Evolutionary conservation across 371 early-diverging fungal genomes (phyloP), one percentile per base, ranked within the genome.

Genomic region (Basidiobolus meristosporus): DNA sequence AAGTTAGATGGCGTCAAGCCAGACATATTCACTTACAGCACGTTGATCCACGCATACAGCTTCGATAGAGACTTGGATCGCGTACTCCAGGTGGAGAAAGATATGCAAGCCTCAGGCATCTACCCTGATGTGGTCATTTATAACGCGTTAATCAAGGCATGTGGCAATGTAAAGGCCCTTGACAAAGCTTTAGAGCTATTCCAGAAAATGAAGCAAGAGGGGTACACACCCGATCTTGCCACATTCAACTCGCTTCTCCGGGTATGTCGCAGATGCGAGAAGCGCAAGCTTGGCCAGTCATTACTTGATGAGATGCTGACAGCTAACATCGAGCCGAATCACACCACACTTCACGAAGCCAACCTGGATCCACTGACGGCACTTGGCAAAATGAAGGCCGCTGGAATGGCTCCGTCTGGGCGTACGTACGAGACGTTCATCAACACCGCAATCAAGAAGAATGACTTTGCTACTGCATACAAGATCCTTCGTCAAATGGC

Each of bases 161-260:
- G 36, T 36, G 36, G 36, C 10, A 19, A 36, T 17, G 36, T 21
- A 36, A 19, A 19, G 17, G 36, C 36, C 3, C 16, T 36, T 19
- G 21, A 36, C 11, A 36, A 55, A 11, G 63, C 66, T 3, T 16
- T 59, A 6, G 42, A 54, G 1, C 36, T 62, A 3, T 57, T 54
- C 32, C 39, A 46, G 11, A 20, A 11, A 6, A 60, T 57, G 61
- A 36, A 49, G 4, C 9, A 53, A 22, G 40, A 41, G 5, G 38
- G 16, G 12, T 6, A 34, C 6, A 34, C 14, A 3, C 16, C 14
- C 34, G 34, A n/a, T 11, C 6, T 18, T 3, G 34, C 34, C 26
- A 26, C 26, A 3, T 26, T 5, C 26, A 26, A 26, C 26, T 26
- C 26, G 5, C 26, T 26, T 26, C 3, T 26, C 26, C 3, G 26